A percentile compares a stretch with the other conserved stretches of the same genome.
These are phyloP conservation scores for Hydnum rufescens DNA, from an alignment of 768 basidiomycete species.

Conservation along the genomic window DNA sequence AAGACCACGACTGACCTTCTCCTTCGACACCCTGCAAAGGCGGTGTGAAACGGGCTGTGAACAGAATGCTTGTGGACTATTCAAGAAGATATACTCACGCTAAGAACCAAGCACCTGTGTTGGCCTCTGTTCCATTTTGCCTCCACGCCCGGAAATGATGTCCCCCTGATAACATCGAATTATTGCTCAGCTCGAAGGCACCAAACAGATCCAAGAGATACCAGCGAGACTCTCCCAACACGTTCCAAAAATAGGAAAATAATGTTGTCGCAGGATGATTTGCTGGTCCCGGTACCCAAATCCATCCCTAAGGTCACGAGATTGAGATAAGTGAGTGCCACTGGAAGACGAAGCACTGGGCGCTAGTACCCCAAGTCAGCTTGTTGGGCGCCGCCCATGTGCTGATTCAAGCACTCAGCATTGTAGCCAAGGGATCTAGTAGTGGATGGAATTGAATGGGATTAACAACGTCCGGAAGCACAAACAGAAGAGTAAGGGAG, in stretches of 20 bases:
- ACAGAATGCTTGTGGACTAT: background rate
- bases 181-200: slow-evolving; percentile 2
- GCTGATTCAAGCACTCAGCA: slow-evolving; percentile 62
- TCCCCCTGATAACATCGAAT: slow-evolving; percentile 30
- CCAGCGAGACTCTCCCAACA: slow-evolving; percentile 76
- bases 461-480: background rate
- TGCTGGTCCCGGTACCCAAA: slow-evolving; percentile 47
- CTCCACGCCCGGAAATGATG: slow-evolving; percentile 82
- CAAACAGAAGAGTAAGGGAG: background rate
- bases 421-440: slow-evolving; percentile 62
- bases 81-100: slow-evolving; percentile 28
- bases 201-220: slow-evolving; percentile 10
- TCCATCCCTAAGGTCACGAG: slow-evolving; percentile 32
- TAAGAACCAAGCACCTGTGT: slow-evolving; percentile 71
- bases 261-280: slow-evolving; percentile 57
- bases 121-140: slow-evolving; percentile 56
- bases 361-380: slow-evolving; percentile 37
- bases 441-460: background rate
- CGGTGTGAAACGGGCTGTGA: background rate
- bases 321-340: background rate
- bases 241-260: slow-evolving; percentile 54
- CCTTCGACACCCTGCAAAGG: slow-evolving; percentile 43
- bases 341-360: background rate
- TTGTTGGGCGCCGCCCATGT: slow-evolving; percentile 52
- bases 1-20: slow-evolving; percentile 25